Conservation (phyloP, 2,329 filamentous ascomycete species). For the Calonectria ilicicola region DNA sequence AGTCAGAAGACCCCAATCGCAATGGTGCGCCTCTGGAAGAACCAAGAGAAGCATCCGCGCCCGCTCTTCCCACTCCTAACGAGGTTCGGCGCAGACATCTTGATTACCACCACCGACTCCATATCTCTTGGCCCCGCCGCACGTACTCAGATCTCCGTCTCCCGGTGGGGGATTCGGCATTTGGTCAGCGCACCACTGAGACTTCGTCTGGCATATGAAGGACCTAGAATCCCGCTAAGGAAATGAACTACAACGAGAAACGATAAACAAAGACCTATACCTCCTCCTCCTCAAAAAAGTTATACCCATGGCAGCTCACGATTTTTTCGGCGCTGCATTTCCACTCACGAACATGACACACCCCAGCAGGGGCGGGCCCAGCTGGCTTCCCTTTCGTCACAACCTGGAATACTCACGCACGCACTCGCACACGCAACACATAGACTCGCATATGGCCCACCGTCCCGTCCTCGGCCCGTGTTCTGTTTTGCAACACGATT, state of each 20-base stretch:
- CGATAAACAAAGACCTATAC: conserved; percentile 12
- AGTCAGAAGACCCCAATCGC: conserved; percentile 48
- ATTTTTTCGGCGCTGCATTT: conserved; percentile 19
- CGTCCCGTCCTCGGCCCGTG: conserved; percentile 22
- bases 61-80: conserved; percentile 23
- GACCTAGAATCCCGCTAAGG: background rate
- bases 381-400: conserved; percentile 24
- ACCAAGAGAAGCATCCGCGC: conserved; percentile 23
- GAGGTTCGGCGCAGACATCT: conserved; percentile 33
- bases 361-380: conserved; percentile 10
- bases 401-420: conserved; percentile 18
- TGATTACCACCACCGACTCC: conserved; percentile 27
- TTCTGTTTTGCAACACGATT: conserved; percentile 3
- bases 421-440: conserved; percentile 20
- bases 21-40: conserved; percentile 27
- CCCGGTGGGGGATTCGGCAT: conserved; percentile 48
- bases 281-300: conserved; percentile 24
- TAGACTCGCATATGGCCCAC: conserved; percentile 32
- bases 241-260: conserved; percentile 2
- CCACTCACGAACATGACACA: conserved; percentile 14
- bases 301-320: conserved; percentile 37
- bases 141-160: conserved; percentile 54
- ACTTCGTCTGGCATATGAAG: conserved; percentile 28
- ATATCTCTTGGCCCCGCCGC: conserved; percentile 36
- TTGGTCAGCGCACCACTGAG: conserved; percentile 36